These are phyloP conservation scores for Lactarius indigo DNA, from an alignment of 768 basidiomycete species.

Conservation along the genomic window DNA sequence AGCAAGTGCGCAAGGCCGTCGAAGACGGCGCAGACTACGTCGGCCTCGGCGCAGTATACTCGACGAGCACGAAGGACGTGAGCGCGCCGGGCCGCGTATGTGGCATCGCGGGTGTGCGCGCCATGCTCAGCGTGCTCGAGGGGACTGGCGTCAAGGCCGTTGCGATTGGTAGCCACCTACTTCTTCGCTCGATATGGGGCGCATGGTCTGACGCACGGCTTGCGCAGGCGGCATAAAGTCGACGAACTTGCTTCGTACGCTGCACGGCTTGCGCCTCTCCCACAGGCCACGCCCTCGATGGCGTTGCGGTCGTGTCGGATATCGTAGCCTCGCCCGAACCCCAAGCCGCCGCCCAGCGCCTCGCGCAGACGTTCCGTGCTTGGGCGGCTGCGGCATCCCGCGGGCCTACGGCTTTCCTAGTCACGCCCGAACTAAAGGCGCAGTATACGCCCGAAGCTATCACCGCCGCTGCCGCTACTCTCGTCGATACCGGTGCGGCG, in stretches of 20 bases:
- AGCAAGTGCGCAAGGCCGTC: constrained; percentile 61
- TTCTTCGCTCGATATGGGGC: too few species aligned
- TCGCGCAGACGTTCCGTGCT: constrained; percentile 41
- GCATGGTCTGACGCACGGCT: neutral
- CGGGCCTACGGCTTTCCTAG: constrained; percentile 25
- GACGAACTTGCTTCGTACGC: constrained; percentile 66
- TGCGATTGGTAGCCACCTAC: constrained; percentile 63
- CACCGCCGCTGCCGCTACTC: constrained; percentile 40
- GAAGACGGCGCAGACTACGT: constrained; percentile 75
- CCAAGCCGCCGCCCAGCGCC: constrained; percentile 42
- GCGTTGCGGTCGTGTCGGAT: constrained; percentile 86
- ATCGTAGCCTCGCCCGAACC: constrained; percentile 69
- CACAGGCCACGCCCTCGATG: constrained; percentile 60
- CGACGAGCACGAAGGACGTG: constrained; percentile 75
- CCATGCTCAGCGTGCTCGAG: constrained; percentile 60
- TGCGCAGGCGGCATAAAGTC: constrained; percentile 82
- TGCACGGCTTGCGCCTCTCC: constrained; percentile 67
- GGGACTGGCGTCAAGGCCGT: constrained; percentile 67
- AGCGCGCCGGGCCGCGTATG: constrained; percentile 48
- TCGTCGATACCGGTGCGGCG: constrained; percentile 53
- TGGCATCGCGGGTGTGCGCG: constrained; percentile 71
- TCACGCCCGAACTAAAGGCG: constrained; percentile 1
- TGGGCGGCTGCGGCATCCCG: constrained; percentile 36
- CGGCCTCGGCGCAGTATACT: constrained; percentile 83
- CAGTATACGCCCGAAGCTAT: constrained; percentile 37